Percentiles rank a stretch among this genome's conserved stretches.
Conservation (phyloP, 306 rosid genomes). For the Mucuna pruriens region DNA sequence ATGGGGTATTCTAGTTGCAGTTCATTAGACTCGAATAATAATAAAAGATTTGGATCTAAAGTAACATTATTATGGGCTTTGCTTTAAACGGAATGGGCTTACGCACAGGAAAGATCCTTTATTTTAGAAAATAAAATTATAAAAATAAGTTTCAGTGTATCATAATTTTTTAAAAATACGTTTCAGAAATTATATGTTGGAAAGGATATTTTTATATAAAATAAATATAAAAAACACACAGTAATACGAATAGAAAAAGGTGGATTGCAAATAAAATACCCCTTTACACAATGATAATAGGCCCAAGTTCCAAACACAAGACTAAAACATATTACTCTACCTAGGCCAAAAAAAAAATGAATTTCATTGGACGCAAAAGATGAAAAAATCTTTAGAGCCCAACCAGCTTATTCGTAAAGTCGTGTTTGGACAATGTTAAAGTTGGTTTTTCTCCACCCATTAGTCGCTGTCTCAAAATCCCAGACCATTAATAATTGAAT, state of each 20-base stretch:
- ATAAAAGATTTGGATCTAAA: not conserved
- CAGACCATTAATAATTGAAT: slow-evolving; percentile 16
- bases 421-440: not conserved
- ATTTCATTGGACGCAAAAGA: not conserved
- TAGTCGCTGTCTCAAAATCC: not conserved
- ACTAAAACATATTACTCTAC: not conserved
- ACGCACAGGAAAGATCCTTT: no score
- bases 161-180: no score
- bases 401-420: not conserved
- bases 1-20: not conserved
- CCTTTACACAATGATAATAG: no score
- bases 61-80: not conserved
- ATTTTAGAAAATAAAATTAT: no score
- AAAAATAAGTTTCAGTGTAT: no score
- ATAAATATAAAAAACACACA: no score
- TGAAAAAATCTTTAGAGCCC: not conserved
- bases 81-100: not conserved
- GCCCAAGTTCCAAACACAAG: not conserved
- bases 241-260: no score
- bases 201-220: no score
- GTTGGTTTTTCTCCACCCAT: not conserved
- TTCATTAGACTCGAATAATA: no score
- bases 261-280: no score
- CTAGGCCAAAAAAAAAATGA: no score
- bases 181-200: no score